phyloP scores from a whole-genome alignment of 225 moss, liverwort and hornwort species.

The Antitrichia curtipendula region DNA sequence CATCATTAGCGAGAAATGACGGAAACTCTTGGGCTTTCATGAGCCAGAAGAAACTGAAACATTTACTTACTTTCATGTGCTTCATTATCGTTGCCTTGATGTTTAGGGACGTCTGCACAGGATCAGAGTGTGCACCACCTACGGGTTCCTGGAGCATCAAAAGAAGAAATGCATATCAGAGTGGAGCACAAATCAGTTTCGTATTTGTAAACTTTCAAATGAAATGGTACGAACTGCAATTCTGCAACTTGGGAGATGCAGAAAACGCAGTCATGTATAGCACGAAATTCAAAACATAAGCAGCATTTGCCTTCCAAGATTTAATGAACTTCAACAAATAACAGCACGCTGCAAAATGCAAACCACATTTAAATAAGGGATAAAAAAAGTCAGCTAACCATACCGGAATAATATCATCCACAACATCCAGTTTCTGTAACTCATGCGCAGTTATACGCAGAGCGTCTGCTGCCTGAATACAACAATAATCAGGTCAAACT shows the following conservation, averaged over 20 bases:
- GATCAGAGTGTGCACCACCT: constrained; percentile 93
- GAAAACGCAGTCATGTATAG: background rate
- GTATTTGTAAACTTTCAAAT: background rate
- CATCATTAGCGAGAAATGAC: background rate
- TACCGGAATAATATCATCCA: constrained; percentile 94
- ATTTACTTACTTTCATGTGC: constrained; percentile 56
- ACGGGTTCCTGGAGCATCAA: constrained; percentile 66
- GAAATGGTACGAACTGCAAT: background rate
- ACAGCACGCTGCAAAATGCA: background rate
- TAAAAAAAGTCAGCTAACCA: background rate
- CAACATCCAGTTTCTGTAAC: constrained; percentile 64
- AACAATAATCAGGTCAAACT: background rate
- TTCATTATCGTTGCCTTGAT: constrained; percentile 76
- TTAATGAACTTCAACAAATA: background rate
- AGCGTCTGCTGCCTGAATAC: constrained; percentile 79
- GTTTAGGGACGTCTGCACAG: constrained; percentile 66
- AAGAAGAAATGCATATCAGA: background rate
- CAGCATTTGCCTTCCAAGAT: background rate
- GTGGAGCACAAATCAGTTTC: background rate
- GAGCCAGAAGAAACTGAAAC: background rate
- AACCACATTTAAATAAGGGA: background rate
- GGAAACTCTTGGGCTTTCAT: background rate
- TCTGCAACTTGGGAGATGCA: background rate
- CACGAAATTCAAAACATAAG: background rate
- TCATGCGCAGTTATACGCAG: constrained; percentile 84